These are phyloP conservation scores for Rickenella mellea DNA, from an alignment of 768 basidiomycete genomes.

Conservation along the genomic window DNA sequence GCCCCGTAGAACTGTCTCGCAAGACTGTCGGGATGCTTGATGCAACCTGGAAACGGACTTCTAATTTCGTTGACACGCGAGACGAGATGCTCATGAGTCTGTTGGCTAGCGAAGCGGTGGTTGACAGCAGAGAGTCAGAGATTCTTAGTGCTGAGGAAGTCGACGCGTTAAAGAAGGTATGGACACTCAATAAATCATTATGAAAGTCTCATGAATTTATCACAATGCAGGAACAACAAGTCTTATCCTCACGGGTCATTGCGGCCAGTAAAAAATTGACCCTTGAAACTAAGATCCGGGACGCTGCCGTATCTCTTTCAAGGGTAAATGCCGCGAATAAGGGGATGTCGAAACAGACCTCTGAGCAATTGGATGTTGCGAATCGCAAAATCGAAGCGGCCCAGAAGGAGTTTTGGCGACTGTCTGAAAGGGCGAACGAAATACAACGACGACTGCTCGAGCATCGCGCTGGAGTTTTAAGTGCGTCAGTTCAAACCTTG, in stretches of 20 bases:
- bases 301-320: conserved; percentile 69
- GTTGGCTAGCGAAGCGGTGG: conserved; percentile 85
- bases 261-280: conserved; percentile 67
- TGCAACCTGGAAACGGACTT: conserved; percentile 32
- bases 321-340: conserved; percentile 53
- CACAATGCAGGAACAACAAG: conserved; percentile 60
- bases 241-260: conserved; percentile 53
- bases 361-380: conserved; percentile 66
- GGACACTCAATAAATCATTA: conserved; percentile 35
- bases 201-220: conserved; percentile 1
- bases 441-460: conserved; percentile 59
- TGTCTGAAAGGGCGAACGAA: conserved; percentile 57
- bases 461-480: conserved; percentile 77
- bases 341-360: conserved; percentile 50
- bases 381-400: conserved; percentile 60
- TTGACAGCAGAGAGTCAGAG: conserved; percentile 80
- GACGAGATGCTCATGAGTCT: conserved; percentile 87
- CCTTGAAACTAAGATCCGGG: conserved; percentile 81
- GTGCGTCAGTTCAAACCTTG: conserved; percentile 55
- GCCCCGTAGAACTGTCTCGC: conserved; percentile 22
- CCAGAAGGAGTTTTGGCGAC: conserved; percentile 61
- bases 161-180: conserved; percentile 60
- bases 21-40: conserved; percentile 22
- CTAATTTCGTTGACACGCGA: conserved; percentile 42
- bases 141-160: conserved; percentile 69